These are phyloP conservation scores for Phlebiopsis gigantea DNA, from an alignment of 768 basidiomycete genomes.

Conservation along the genomic window DNA sequence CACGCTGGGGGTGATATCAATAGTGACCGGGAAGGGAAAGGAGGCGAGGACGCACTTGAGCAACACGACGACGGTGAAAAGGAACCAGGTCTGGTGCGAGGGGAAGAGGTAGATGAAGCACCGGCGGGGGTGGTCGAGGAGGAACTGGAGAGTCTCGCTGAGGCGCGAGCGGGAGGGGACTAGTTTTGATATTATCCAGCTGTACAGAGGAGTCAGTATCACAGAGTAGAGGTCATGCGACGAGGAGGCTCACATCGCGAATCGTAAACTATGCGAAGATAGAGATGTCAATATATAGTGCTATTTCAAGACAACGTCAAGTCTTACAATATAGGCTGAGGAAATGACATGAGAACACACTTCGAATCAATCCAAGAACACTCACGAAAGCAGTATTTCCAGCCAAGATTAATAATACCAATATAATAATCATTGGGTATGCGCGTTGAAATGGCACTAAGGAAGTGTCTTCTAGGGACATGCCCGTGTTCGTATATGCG, in stretches of 20 bases:
- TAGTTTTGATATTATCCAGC: slow-evolving; percentile 68
- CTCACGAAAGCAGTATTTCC: slow-evolving; percentile 93
- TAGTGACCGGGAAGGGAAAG: neutral
- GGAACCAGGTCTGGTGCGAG: slow-evolving; percentile 91
- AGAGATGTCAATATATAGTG: neutral
- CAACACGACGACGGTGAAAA: slow-evolving; percentile 58
- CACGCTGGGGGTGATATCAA: slow-evolving; percentile 33
- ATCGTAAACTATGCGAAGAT: slow-evolving; percentile 53
- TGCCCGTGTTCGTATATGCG: slow-evolving; percentile 85
- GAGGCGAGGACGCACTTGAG: slow-evolving; percentile 52
- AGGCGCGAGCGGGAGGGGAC: slow-evolving; percentile 54
- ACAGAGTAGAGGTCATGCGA: neutral
- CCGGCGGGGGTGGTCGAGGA: slow-evolving; percentile 90
- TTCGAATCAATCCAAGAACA: slow-evolving; percentile 20
- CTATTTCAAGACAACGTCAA: neutral
- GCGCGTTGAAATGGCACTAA: slow-evolving; percentile 91
- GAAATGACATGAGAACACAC: neutral
- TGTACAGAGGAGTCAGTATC: slow-evolving; percentile 26
- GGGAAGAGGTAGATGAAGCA: slow-evolving; percentile 92
- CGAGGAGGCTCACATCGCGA: slow-evolving; percentile 57
- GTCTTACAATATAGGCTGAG: slow-evolving; percentile 79
- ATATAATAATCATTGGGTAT: slow-evolving; percentile 70
- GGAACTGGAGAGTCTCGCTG: slow-evolving; percentile 80
- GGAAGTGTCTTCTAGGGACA: slow-evolving; percentile 81
- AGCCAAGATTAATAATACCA: slow-evolving; percentile 76